Percentiles rank a stretch among this genome's conserved stretches.
Conservation (phyloP, 2,329 filamentous ascomycete genomes). For the Alternaria sp. region DNA sequence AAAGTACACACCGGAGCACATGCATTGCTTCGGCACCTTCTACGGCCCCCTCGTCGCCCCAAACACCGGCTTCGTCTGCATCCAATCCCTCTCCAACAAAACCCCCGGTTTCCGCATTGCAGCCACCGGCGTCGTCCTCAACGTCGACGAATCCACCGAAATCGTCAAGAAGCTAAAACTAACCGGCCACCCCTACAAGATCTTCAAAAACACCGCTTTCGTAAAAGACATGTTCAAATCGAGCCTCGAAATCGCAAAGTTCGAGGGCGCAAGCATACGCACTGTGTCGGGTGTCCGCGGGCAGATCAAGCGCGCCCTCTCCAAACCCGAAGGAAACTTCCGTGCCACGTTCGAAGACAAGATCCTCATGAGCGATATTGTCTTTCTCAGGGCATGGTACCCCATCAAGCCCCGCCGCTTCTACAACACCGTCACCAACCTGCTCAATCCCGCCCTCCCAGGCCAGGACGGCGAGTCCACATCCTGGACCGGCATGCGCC, state of each 20-base stretch:
- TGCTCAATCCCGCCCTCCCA: slow-evolving; percentile 66
- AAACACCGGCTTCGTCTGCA: slow-evolving; percentile 93
- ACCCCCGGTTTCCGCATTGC: slow-evolving; percentile 92
- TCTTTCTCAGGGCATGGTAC: slow-evolving; percentile 97
- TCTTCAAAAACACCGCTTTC: slow-evolving; percentile 99
- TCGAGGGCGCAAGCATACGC: slow-evolving; percentile 93
- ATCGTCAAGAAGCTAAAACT: slow-evolving; percentile 99
- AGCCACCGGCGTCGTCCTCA: slow-evolving; percentile 90
- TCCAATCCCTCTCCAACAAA: slow-evolving; percentile 84
- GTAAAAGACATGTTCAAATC: slow-evolving; percentile 98
- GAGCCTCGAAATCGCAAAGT: slow-evolving; percentile 93
- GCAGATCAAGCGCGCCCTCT: slow-evolving; percentile 94
- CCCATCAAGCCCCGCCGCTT: slow-evolving; percentile 93
- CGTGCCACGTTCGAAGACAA: slow-evolving; percentile 99
- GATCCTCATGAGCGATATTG: slow-evolving; percentile 93
- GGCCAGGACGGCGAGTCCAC: slow-evolving; percentile 43
- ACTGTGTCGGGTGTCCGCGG: slow-evolving; percentile 95
- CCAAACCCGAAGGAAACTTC: slow-evolving; percentile 94
- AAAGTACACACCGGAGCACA: slow-evolving; percentile 98
- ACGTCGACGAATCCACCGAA: slow-evolving; percentile 92
- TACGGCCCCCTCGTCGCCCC: slow-evolving; percentile 94
- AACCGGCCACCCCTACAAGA: slow-evolving; percentile 91
- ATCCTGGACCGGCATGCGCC: slow-evolving; percentile 86
- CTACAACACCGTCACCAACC: slow-evolving; percentile 95
- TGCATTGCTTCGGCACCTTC: slow-evolving; percentile 97